Evolutionary conservation across 2,329 filamentous ascomycete species (phyloP), one percentile per base, ranked within the genome.

Genomic region (Capronia americana): DNA sequence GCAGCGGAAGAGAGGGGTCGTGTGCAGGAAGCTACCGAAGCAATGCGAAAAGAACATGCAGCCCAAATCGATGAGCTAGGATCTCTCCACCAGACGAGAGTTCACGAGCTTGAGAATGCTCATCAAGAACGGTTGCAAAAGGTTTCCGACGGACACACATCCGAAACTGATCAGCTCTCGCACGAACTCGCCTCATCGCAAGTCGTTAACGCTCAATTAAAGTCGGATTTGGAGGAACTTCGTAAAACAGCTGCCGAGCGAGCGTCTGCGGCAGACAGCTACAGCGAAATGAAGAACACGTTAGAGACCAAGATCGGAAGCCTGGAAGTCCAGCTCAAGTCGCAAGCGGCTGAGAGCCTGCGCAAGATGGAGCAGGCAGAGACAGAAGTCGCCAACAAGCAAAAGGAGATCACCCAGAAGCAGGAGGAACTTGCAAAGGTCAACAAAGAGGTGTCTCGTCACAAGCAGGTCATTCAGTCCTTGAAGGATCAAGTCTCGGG

Each of bases 1-100:
- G 74, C 80, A 24, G 76, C 80, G 56, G 72, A 72, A 23, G 79
- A 81, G 64, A 75, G 77, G 23, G 44, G 48, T 11, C 82, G 79
- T 62, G 76, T 78, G 28, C 70, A 79, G 59, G 76, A 77, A 50
- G 71, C 77, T 28, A 71, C 69, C 44, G 74, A 77, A 14, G 76
- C 77, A 23, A 74, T 77, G 54, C 75, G 56, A 50, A 51, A 57
- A 1, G 68, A 70, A 20, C 62, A 70, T 54, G 63, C 55, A 10
- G 55, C 61, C 28, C 64, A 70, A 50, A 67, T 70, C 30, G 62
- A 67, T 11, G 64, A 70, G 30, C 59, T 70, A 6, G 44, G 32
- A 12, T 56, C 58, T 65, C 69, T 59, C 5, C 71, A 73, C 53
- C 44, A 69, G 23, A 60, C 66, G 11, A 65, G 67, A 38, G 28